These are phyloP conservation scores for Isoetes taiwanensis DNA, from an alignment of 75 land plant species.

Conservation along the genomic window DNA sequence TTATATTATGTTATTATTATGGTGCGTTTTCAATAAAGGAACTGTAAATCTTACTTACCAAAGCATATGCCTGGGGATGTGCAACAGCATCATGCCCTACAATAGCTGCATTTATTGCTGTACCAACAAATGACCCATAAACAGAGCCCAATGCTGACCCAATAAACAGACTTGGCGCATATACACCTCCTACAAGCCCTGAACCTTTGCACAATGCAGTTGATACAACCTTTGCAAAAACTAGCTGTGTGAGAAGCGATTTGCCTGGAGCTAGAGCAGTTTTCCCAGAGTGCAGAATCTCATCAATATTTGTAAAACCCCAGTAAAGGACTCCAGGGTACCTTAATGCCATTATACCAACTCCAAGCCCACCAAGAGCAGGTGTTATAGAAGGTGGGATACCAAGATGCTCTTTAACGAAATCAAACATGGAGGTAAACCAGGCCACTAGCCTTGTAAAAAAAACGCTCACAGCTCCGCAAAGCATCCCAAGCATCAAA, in stretches of 20 bases:
- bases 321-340: constrained; percentile 94
- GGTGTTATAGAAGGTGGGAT: constrained; percentile 79
- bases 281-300: constrained; percentile 90
- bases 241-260: constrained; percentile 69
- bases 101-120: constrained; percentile 74
- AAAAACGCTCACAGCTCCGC: constrained; percentile 86
- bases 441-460: constrained; percentile 78
- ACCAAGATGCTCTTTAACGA: constrained; percentile 57
- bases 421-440: constrained; percentile 62
- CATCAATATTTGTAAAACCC: constrained; percentile 99
- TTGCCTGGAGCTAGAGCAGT: constrained; percentile 94
- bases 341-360: constrained; percentile 76
- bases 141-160: constrained; percentile 97
- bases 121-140: constrained; percentile 82
- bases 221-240: constrained; percentile 84
- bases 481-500: constrained; percentile 86
- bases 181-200: constrained; percentile 95
- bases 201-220: constrained; percentile 96
- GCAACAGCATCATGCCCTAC: constrained; percentile 95
- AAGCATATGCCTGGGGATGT: constrained; percentile 97
- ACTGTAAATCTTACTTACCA: constrained; percentile 38
- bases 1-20: too few relatives aligned
- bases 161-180: constrained; percentile 98
- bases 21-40: too few relatives aligned
- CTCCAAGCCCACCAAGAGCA: constrained; percentile 89